Evolutionary conservation across 352 stramenopile species (phyloP), one percentile per base, ranked within the genome.

Genomic region (Globisporangium cylindrosporum): DNA sequence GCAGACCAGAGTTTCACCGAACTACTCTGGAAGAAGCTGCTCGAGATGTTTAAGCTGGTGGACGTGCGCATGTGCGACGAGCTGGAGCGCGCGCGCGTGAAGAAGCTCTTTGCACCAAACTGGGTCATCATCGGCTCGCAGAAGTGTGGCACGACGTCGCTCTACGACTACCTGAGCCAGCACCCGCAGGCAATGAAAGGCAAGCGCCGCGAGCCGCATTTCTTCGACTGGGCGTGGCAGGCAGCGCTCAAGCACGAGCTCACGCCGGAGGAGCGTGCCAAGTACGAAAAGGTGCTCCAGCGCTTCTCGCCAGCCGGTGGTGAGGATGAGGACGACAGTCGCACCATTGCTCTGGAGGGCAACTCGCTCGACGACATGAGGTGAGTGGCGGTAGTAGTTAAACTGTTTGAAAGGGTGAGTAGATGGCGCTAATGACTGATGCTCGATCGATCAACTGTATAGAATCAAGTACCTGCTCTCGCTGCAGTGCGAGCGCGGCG

Each of bases 101-200:
- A 38, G 41, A 66, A 66, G 25, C 62, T 78, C 22, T 81, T 73
- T 43, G 75, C 73, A 3, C 81, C 78, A 12, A 80, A 83, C 62
- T 90, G 79, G 73, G 73, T 82, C 48, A 86, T 90, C 64, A 81
- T 90, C 36, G 81, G 81, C 36, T 75, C 76, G 15, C 79, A 88
- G 58, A 90, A 90, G 68, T 88, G 81, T 62, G 81, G 81, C 62
- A 90, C 81, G 62, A 90, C 81, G 66, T 88, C 81, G 48, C 70
- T 90, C 12, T 90, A 82, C 53, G 78, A 84, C 32, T 82, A 85
- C 20, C 62, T 90, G 49, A 79, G 77, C 54, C 91, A 98, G 73
- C 95, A 99, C 77, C 92, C 95, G 18, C 81, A 90, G 36, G 80
- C 97, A 4, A 61, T 90, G 18, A 82, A 84, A 41, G 88, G 89